Percentiles rank a stretch among this genome's conserved stretches.
Evolutionary conservation across 306 rosid genomes (phyloP).

Genomic region (Carpinus fangiana): DNA sequence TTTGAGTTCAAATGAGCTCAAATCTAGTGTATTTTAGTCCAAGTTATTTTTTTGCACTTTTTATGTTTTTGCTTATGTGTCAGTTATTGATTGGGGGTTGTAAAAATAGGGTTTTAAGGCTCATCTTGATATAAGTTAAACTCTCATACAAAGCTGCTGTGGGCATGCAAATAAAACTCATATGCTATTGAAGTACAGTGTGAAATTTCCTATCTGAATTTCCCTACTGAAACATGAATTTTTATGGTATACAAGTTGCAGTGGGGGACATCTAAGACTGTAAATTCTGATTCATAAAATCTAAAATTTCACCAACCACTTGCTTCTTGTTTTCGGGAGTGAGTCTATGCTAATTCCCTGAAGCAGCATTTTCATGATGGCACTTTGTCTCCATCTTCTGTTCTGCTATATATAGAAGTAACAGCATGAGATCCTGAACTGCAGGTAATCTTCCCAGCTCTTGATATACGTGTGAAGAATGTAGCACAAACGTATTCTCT

Average conservation of each 20-base stretch:
- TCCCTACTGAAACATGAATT: not conserved
- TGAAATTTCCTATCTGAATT: not conserved
- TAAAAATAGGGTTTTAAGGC: too few relatives aligned
- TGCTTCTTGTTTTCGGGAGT: conserved; percentile 15
- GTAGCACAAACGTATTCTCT: conserved; percentile 99
- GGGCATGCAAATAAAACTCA: conserved; percentile 10
- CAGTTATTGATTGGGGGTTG: too few relatives aligned
- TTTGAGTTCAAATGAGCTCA: too few relatives aligned
- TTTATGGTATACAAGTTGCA: not conserved
- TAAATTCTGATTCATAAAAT: not conserved
- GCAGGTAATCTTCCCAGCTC: conserved; percentile 97
- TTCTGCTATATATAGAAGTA: conserved; percentile 25
- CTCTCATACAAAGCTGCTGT: not conserved
- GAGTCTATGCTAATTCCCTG: conserved; percentile 8
- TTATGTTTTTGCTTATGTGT: too few relatives aligned
- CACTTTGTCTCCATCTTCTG: conserved; percentile 22
- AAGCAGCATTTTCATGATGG: conserved; percentile 20
- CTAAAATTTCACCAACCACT: conserved; percentile 22
- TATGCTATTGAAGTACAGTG: not conserved
- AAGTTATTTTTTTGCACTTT: too few relatives aligned
- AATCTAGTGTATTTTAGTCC: too few relatives aligned
- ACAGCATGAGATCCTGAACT: conserved; percentile 33
- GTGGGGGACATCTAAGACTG: conserved; percentile 11
- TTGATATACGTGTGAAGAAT: conserved; percentile 96
- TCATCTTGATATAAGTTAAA: too few relatives aligned